These are phyloP conservation scores for Moniliella sp. DNA, from an alignment of 1,284 basidiomycete genomes.

Conservation along the genomic window DNA sequence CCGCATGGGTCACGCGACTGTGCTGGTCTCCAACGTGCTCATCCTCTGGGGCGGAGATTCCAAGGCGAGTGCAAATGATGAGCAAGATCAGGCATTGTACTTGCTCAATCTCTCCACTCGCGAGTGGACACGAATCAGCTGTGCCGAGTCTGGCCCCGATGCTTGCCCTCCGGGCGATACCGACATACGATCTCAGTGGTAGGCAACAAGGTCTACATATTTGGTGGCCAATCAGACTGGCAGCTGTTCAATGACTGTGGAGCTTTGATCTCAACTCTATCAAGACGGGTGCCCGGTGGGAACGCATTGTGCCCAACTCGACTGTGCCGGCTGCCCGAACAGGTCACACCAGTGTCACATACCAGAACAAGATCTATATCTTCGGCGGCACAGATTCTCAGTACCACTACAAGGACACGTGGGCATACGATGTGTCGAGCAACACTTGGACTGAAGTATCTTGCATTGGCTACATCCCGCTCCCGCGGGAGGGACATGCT, in stretches of 20 bases:
- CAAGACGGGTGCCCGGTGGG: constrained; percentile 40
- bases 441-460: constrained; percentile 72
- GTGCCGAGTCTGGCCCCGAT: constrained; percentile 7
- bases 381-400: constrained; percentile 95
- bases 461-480: constrained; percentile 92
- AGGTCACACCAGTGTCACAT: constrained; percentile 57
- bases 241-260: constrained; percentile 83
- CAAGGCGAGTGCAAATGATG: constrained; percentile 48
- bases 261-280: constrained; percentile 56
- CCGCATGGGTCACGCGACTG: constrained; percentile 82
- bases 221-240: constrained; percentile 77
- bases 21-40: constrained; percentile 79
- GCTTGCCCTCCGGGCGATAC: constrained; percentile 62
- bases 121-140: constrained; percentile 68
- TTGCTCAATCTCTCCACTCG: constrained; percentile 67
- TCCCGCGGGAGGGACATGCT: constrained; percentile 82
- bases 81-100: constrained; percentile 80
- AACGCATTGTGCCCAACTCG: constrained; percentile 45
- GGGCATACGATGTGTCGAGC: constrained; percentile 71
- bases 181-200: constrained; percentile 81
- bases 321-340: constrained; percentile 56
- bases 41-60: constrained; percentile 98
- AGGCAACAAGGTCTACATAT: constrained; percentile 70
- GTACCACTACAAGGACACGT: constrained; percentile 98
- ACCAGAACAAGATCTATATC: constrained; percentile 54